Base-by-base conservation (phyloP, 1,284 basidiomycete genomes). In the Trichosporon ovoides region DNA sequence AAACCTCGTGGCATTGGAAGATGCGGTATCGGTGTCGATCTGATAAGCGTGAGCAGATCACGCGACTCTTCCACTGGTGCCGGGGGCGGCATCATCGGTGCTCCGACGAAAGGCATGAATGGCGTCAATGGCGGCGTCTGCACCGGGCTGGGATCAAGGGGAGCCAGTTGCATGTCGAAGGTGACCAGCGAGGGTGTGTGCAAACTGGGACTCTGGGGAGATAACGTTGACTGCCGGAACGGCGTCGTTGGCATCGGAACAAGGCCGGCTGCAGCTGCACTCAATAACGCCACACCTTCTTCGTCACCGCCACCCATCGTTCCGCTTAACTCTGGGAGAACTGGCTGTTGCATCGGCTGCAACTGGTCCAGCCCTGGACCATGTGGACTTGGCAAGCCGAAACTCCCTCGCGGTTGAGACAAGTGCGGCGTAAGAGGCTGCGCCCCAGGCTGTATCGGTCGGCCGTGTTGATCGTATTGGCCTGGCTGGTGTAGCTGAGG, bases 51-150 rank as follows among this genome's bases (percentile, higher is more conserved):
- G 22, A 48, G 43, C 43, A 48, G 43, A n/a, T 48, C 43, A 1
- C 43, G 24, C 43, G 43, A 9, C 24, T 18, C 43, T 22, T 48
- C 43, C 9, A 31, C 43, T 18, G 22, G 43, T 3, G 43, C 18
- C 7, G 43, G 43, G 5, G 43, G 22, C 9, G 22, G 12, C 43
- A 48, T 28, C 14, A 48, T 31, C 24, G 43, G 43, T 22, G 24
- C 14, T 2, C 22, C 24, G 22, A 48, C n/a, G 43, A n/a, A 48
- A 22, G 43, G 43, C 43, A 31, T 48, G 43, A 48, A 48, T 14
- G 43, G 43, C 43, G 43, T 48, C 43, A 48, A 31, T 13, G 43
- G 43, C 3, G 43, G 43, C 3, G 43, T 48, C 43, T 48, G 43
- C 10, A 48, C 28, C 7, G 43, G 43, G 14, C 43, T 48, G 13